These are phyloP conservation scores for Daedalea quercina DNA, from an alignment of 768 basidiomycete species.

Conservation along the genomic window DNA sequence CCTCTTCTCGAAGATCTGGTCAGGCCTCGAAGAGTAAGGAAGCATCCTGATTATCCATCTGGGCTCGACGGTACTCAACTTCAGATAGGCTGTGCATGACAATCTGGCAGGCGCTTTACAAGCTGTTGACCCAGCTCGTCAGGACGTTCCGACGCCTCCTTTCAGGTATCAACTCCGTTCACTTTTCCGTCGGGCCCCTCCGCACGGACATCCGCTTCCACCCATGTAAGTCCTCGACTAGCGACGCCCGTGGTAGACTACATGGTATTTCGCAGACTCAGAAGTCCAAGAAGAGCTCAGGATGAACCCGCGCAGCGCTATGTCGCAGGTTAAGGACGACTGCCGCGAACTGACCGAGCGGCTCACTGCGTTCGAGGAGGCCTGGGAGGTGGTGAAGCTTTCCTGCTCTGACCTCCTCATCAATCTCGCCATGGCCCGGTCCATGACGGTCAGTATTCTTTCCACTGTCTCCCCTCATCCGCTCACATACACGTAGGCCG, in stretches of 20 bases:
- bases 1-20: slow-evolving; percentile 17
- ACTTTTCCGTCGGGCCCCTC: slow-evolving; percentile 13
- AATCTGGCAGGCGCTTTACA: slow-evolving; percentile 19
- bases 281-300: slow-evolving; percentile 3
- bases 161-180: slow-evolving; percentile 17
- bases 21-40: slow-evolving; percentile 21
- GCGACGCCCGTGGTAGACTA: neutral
- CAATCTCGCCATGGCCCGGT: slow-evolving; percentile 18
- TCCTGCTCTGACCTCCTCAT: slow-evolving; percentile 15
- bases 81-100: slow-evolving; percentile 17
- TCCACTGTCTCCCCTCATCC: neutral
- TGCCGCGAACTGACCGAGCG: slow-evolving; percentile 15
- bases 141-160: slow-evolving; percentile 18
- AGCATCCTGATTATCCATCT: neutral
- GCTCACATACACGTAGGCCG: slow-evolving; percentile 3
- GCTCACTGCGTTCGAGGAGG: slow-evolving; percentile 21
- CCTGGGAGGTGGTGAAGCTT: slow-evolving; percentile 22
- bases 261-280: neutral
- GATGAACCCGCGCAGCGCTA: slow-evolving; percentile 6
- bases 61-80: neutral
- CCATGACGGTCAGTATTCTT: slow-evolving; percentile 12
- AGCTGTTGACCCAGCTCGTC: slow-evolving; percentile 15
- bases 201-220: slow-evolving; percentile 14
- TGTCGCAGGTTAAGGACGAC: slow-evolving; percentile 10
- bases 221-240: slow-evolving; percentile 2